Evolutionary conservation across 208 protist genomes (phyloP).

Genomic region (Phytomonas sp.): DNA sequence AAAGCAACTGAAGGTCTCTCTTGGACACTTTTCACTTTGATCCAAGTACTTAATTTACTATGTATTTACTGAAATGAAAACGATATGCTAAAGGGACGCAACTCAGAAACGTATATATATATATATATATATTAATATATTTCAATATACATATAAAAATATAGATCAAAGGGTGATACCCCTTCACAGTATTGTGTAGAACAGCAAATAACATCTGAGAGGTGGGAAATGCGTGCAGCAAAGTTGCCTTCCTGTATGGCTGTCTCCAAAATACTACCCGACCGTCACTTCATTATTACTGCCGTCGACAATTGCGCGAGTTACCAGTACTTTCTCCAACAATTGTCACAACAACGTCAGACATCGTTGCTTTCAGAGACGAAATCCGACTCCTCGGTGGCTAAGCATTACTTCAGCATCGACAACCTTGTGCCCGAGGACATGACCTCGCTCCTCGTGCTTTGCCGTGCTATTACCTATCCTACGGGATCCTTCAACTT

Average conservation of each 20-base stretch:
- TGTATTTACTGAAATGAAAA: neutral
- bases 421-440: conserved; percentile 33
- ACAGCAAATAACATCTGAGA: neutral
- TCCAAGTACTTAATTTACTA: neutral
- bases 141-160: neutral
- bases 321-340: conserved; percentile 17
- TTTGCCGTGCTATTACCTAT: conserved; percentile 39
- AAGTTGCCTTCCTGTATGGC: conserved; percentile 28
- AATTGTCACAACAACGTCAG: neutral
- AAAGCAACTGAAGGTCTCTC: neutral
- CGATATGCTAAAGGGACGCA: neutral
- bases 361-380: neutral
- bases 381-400: neutral
- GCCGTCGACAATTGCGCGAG: conserved; percentile 29
- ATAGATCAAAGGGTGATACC: neutral
- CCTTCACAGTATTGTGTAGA: neutral
- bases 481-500: conserved; percentile 37
- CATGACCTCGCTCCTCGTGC: conserved; percentile 32
- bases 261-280: conserved; percentile 13
- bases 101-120: neutral
- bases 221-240: conserved; percentile 26
- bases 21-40: neutral
- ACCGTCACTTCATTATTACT: conserved; percentile 46
- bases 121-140: neutral
- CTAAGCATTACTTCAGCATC: conserved; percentile 27